These are phyloP conservation scores for Colletotrichum spinosum DNA, from an alignment of 2,329 filamentous ascomycete genomes.

Conservation along the genomic window DNA sequence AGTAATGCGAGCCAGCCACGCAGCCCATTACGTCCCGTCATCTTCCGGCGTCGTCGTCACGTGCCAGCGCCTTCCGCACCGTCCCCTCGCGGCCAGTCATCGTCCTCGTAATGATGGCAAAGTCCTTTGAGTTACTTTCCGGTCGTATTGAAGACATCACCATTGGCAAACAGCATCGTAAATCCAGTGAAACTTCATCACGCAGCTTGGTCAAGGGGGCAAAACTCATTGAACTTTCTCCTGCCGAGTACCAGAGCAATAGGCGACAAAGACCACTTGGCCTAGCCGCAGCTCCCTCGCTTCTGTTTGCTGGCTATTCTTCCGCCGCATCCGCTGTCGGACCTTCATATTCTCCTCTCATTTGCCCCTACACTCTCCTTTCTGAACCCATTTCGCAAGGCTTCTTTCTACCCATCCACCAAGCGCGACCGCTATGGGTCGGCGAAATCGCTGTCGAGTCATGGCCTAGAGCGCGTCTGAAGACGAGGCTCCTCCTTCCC, in stretches of 20 bases:
- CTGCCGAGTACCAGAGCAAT: conserved; percentile 22
- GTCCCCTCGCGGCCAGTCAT: too few species aligned
- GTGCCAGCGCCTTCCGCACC: too few species aligned
- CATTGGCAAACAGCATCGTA: not conserved
- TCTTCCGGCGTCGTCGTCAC: too few species aligned
- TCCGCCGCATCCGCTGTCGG: conserved; percentile 26
- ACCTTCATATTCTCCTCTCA: conserved; percentile 12
- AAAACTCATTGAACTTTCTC: conserved; percentile 35
- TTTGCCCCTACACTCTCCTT: conserved; percentile 37
- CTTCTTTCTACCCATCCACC: conserved; percentile 18
- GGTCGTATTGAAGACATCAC: too few species aligned
- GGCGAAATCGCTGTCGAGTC: conserved; percentile 21
- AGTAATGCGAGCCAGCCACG: too few species aligned
- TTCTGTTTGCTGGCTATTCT: conserved; percentile 9
- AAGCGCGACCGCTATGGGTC: conserved; percentile 11
- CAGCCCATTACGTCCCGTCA: too few species aligned
- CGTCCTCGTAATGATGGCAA: too few species aligned
- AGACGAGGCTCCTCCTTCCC: conserved; percentile 17
- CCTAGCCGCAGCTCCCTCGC: conserved; percentile 7
- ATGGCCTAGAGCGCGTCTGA: conserved; percentile 28
- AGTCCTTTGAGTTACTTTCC: too few species aligned
- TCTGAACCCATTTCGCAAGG: conserved; percentile 20
- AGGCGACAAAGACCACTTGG: conserved; percentile 33
- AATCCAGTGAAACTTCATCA: not conserved
- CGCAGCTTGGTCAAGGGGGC: conserved; percentile 28